phyloP scores from a whole-genome alignment of 192 early-diverging fungal species.

The Dimargaris verticillata region DNA sequence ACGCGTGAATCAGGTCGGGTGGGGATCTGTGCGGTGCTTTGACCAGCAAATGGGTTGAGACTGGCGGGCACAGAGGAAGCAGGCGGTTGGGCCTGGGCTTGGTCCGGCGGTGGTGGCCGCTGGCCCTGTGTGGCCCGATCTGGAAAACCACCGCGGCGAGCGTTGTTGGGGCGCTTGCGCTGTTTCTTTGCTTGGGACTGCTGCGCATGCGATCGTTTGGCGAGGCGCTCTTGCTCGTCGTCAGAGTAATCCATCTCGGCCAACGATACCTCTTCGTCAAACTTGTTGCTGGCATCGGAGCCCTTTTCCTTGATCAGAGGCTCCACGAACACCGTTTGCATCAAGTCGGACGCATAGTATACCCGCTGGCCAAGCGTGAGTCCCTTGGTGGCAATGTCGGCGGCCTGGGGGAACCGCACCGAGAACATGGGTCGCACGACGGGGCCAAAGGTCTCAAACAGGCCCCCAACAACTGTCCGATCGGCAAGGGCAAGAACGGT shows the following conservation, averaged over 20 bases:
- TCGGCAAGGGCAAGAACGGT: conserved; percentile 49
- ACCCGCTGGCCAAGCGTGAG: conserved; percentile 32
- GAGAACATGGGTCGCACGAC: conserved; percentile 67
- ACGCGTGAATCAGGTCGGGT: not conserved
- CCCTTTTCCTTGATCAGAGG: conserved; percentile 54
- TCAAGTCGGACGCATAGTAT: conserved; percentile 43
- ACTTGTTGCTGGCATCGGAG: conserved; percentile 79
- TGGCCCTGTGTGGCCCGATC: not conserved
- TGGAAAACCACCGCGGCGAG: not conserved
- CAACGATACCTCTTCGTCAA: conserved; percentile 79
- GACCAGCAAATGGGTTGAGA: not conserved
- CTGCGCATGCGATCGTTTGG: not conserved
- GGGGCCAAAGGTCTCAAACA: conserved; percentile 90
- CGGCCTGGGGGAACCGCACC: conserved; percentile 47
- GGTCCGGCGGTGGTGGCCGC: not conserved
- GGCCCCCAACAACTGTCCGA: conserved; percentile 42
- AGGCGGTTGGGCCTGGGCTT: not conserved
- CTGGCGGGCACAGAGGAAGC: not conserved
- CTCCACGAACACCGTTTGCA: conserved; percentile 45
- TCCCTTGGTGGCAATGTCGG: conserved; percentile 35
- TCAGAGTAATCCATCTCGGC: conserved; percentile 87
- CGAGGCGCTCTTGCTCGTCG: conserved; percentile 60
- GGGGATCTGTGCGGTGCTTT: not conserved
- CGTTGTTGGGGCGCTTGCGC: not conserved
- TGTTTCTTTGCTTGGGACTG: not conserved